These are phyloP conservation scores for Colletotrichum coccodes DNA, from an alignment of 2,329 filamentous ascomycete species.

Conservation along the genomic window DNA sequence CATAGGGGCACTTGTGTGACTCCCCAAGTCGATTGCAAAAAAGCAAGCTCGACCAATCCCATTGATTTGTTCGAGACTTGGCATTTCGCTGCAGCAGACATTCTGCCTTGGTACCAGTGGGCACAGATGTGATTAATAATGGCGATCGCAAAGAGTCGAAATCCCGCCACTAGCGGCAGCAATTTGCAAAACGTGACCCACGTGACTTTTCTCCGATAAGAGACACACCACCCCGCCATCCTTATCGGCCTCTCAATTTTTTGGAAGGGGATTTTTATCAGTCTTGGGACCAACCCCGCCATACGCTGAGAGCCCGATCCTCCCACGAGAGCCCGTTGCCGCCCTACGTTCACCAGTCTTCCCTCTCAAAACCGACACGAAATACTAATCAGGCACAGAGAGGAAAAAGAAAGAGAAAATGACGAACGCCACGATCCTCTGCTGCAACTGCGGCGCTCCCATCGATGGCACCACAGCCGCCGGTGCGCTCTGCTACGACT, in stretches of 20 bases:
- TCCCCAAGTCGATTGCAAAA: not conserved
- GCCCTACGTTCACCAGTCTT: not conserved
- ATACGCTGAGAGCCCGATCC: constrained; percentile 16
- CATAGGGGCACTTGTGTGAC: not conserved
- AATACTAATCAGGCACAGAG: not conserved
- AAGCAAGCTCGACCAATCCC: not conserved
- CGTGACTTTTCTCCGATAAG: constrained; percentile 22
- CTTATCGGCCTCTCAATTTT: constrained; percentile 22
- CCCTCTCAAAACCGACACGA: constrained; percentile 11
- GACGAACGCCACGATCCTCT: constrained; percentile 71
- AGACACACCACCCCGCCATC: constrained; percentile 15
- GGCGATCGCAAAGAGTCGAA: not conserved
- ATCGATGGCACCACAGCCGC: constrained; percentile 91
- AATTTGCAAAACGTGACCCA: not conserved
- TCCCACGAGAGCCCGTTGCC: constrained; percentile 1
- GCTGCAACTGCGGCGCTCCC: constrained; percentile 95
- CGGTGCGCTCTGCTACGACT: constrained; percentile 94
- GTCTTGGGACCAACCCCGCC: constrained; percentile 21
- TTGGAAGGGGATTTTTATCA: not conserved
- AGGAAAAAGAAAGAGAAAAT: not conserved
- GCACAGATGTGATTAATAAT: constrained; percentile 7
- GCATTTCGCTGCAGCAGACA: not conserved
- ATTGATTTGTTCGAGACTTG: not conserved
- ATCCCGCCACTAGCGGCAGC: constrained; percentile 3
- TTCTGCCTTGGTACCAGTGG: not conserved